These are phyloP conservation scores for Tricholoma matsutake DNA, from an alignment of 768 basidiomycete species.

Conservation along the genomic window DNA sequence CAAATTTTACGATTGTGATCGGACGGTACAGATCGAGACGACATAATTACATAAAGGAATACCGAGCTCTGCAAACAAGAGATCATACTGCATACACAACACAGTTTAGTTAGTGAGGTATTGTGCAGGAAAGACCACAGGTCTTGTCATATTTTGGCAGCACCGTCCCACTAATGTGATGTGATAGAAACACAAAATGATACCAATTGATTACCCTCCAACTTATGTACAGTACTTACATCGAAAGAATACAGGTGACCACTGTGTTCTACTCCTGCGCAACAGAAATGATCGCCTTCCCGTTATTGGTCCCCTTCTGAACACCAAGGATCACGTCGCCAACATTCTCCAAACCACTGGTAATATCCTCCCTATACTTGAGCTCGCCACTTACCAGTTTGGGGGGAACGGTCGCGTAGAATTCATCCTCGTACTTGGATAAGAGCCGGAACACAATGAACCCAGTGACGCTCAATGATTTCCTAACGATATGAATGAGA, in stretches of 20 bases:
- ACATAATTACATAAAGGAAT: too few species aligned
- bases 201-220: too few species aligned
- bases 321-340: conserved; percentile 33
- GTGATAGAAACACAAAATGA: too few species aligned
- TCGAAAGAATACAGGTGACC: not conserved
- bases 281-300: conserved; percentile 33
- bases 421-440: conserved; percentile 37
- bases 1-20: too few species aligned
- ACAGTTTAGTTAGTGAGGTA: too few species aligned
- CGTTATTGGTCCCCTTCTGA: conserved; percentile 34
- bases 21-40: too few species aligned
- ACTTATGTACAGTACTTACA: too few species aligned
- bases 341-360: conserved; percentile 39
- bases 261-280: conserved; percentile 23
- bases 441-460: conserved; percentile 36
- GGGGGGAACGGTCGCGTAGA: conserved; percentile 39
- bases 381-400: conserved; percentile 44
- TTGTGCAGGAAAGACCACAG: too few species aligned
- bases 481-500: conserved; percentile 34
- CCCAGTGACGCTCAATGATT: conserved; percentile 35
- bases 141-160: too few species aligned
- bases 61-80: too few species aligned
- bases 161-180: too few species aligned
- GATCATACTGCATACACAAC: too few species aligned
- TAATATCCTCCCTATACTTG: conserved; percentile 45